These are phyloP conservation scores for Ogataea minuta DNA, from an alignment of 805 yeast species.

Conservation along the genomic window DNA sequence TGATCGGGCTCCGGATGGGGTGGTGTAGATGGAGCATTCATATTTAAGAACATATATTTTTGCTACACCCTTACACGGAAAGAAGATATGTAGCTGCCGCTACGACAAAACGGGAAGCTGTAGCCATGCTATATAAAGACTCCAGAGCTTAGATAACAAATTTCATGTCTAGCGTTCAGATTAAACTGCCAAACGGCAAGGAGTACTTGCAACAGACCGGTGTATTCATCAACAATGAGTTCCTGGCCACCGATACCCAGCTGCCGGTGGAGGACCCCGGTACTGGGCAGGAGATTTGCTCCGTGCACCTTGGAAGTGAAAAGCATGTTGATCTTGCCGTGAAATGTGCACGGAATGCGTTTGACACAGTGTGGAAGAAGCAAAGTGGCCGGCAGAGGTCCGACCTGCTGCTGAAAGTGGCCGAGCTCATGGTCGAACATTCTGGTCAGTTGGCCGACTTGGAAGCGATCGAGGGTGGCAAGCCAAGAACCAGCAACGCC, in stretches of 20 bases:
- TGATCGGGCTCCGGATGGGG: slow-evolving; percentile 30
- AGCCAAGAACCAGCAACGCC: slow-evolving; percentile 51
- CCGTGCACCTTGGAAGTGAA: slow-evolving; percentile 48
- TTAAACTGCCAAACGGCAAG: slow-evolving; percentile 50
- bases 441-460: slow-evolving; percentile 51
- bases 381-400: slow-evolving; percentile 46
- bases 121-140: slow-evolving; percentile 1
- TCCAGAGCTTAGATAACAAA: neutral
- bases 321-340: slow-evolving; percentile 57
- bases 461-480: slow-evolving; percentile 62
- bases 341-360: slow-evolving; percentile 50
- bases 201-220: slow-evolving; percentile 73
- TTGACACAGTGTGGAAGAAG: slow-evolving; percentile 44
- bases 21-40: slow-evolving; percentile 19
- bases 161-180: slow-evolving; percentile 16
- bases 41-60: neutral
- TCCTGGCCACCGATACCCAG: slow-evolving; percentile 50
- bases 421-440: slow-evolving; percentile 48
- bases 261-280: slow-evolving; percentile 58
- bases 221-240: slow-evolving; percentile 83
- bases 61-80: slow-evolving; percentile 7
- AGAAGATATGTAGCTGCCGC: neutral
- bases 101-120: slow-evolving; percentile 7
- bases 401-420: slow-evolving; percentile 46
- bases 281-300: slow-evolving; percentile 49